Conservation (phyloP, 805 yeast genomes). For the Hanseniaspora lachancei region DNA sequence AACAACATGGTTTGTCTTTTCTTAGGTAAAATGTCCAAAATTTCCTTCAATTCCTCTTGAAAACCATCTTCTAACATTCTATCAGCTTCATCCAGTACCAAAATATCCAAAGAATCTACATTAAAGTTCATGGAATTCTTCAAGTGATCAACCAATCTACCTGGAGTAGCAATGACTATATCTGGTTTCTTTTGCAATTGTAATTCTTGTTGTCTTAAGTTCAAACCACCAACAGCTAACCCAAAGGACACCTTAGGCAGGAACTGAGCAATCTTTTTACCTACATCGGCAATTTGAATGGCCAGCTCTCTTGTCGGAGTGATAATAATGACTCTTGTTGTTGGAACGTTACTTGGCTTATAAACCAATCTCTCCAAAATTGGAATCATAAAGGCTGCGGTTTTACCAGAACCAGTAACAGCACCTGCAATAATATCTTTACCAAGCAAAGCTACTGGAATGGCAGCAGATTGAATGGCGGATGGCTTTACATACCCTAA, state of each 20-base stretch:
- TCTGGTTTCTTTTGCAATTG: slow-evolving; percentile 87
- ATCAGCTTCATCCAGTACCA: slow-evolving; percentile 96
- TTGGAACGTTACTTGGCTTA: slow-evolving; percentile 72
- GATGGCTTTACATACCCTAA: slow-evolving; percentile 82
- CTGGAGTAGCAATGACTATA: slow-evolving; percentile 94
- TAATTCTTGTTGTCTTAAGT: slow-evolving; percentile 89
- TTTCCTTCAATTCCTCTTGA: slow-evolving; percentile 87
- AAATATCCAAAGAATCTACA: slow-evolving; percentile 80
- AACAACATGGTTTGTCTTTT: slow-evolving; percentile 88
- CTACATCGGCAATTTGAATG: slow-evolving; percentile 90
- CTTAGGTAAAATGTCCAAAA: slow-evolving; percentile 70
- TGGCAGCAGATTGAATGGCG: slow-evolving; percentile 84
- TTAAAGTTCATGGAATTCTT: slow-evolving; percentile 87
- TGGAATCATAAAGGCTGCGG: slow-evolving; percentile 96
- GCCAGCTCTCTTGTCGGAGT: slow-evolving; percentile 98
- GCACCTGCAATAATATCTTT: slow-evolving; percentile 98
- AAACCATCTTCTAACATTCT: slow-evolving; percentile 99
- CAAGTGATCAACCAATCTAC: slow-evolving; percentile 93
- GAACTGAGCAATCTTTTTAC: slow-evolving; percentile 66
- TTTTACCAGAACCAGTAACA: slow-evolving; percentile 97
- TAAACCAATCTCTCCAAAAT: slow-evolving; percentile 81
- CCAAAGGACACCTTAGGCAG: slow-evolving; percentile 74
- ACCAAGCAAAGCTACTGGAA: slow-evolving; percentile 86
- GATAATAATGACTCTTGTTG: slow-evolving; percentile 80
- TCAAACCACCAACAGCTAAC: slow-evolving; percentile 95